Conservation (phyloP, 164 flowering plant genomes). For the Sextonia rubra region DNA sequence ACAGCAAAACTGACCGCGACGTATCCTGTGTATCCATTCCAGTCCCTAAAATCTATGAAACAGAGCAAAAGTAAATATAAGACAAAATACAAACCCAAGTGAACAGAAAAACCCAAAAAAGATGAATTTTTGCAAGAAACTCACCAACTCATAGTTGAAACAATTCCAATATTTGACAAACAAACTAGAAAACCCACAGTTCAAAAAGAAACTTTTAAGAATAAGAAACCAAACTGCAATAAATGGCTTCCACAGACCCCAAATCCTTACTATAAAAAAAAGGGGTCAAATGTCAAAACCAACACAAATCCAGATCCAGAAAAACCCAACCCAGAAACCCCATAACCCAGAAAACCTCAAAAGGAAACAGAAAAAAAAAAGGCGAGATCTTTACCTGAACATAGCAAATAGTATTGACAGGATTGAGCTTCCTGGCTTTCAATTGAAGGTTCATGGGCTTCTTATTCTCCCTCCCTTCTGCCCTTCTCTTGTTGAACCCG, state of each 20-base stretch:
- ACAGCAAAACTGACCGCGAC: slow-evolving; percentile 84
- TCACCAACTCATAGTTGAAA: not conserved
- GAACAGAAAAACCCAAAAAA: too few relatives aligned
- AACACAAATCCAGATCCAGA: not conserved
- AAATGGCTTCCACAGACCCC: not conserved
- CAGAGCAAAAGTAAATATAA: not conserved
- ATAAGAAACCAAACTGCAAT: not conserved
- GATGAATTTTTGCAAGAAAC: not conserved
- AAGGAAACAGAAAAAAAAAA: not conserved
- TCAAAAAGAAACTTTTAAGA: not conserved
- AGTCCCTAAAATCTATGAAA: slow-evolving; percentile 79
- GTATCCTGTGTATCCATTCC: slow-evolving; percentile 99
- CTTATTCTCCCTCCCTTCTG: slow-evolving; percentile 66
- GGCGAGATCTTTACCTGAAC: slow-evolving; percentile 50
- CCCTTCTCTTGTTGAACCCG: slow-evolving; percentile 76
- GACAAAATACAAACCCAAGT: not conserved
- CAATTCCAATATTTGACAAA: not conserved
- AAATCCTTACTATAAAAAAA: too few relatives aligned
- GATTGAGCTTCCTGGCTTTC: slow-evolving; percentile 69
- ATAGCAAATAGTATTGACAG: slow-evolving; percentile 72
- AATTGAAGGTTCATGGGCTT: slow-evolving; percentile 56
- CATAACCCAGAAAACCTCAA: not conserved
- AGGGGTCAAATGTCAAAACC: not conserved
- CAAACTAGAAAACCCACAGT: not conserved
- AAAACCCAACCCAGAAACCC: not conserved